A percentile compares a stretch with the other conserved stretches of the same genome.
Conservation (phyloP, 805 yeast genomes). For the Tetrapisispora iriomotensis region DNA sequence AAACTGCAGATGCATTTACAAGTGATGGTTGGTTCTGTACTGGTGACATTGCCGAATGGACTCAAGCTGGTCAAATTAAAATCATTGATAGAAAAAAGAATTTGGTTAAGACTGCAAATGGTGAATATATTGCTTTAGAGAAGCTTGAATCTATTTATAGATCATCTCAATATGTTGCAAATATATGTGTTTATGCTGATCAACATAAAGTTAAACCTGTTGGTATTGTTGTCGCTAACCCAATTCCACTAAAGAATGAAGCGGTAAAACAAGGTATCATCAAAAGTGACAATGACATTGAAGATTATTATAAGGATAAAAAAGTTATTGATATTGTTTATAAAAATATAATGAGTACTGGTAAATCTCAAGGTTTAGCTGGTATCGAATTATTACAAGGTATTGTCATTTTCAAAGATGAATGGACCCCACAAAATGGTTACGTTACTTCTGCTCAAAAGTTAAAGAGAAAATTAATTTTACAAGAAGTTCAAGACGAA, state of each 20-base stretch:
- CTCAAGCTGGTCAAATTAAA: constrained; percentile 64
- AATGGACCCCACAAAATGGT: constrained; percentile 97
- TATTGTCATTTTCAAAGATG: constrained; percentile 69
- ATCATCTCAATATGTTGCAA: constrained; percentile 63
- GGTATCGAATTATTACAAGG: constrained; percentile 84
- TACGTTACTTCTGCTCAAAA: constrained; percentile 93
- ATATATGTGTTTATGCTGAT: constrained; percentile 92
- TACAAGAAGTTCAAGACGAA: constrained; percentile 52
- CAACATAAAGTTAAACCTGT: constrained; percentile 79
- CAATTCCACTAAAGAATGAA: constrained; percentile 48
- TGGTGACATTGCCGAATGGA: constrained; percentile 96
- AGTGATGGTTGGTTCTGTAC: constrained; percentile 92
- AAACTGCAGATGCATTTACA: constrained; percentile 63
- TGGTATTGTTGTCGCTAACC: constrained; percentile 81
- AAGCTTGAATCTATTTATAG: constrained; percentile 87
- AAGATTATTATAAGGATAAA: constrained; percentile 41
- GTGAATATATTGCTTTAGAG: constrained; percentile 96
- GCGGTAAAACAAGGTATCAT: constrained; percentile 47
- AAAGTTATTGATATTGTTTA: constrained; percentile 46
- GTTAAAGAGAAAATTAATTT: constrained; percentile 84
- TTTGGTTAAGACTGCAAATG: constrained; percentile 88
- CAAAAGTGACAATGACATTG: constrained; percentile 37
- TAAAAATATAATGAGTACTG: constrained; percentile 60
- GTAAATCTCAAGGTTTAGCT: constrained; percentile 64
- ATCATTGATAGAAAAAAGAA: constrained; percentile 93